Percentiles rank a stretch among this genome's conserved stretches.
Conservation (phyloP, 2,329 filamentous ascomycete species). For the Fusarium vanettenii region DNA sequence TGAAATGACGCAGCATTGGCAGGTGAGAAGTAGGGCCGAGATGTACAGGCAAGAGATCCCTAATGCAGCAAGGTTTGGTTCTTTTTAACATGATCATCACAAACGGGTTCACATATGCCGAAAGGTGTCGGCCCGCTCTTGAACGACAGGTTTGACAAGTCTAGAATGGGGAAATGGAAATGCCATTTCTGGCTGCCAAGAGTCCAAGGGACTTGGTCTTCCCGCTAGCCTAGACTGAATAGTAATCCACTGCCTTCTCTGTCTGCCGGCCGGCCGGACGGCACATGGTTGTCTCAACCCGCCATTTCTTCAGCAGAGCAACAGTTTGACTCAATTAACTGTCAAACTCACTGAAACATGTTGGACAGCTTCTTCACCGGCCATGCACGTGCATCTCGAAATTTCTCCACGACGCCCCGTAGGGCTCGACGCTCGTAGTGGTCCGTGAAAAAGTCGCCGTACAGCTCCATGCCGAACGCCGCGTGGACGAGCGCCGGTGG, state of each 20-base stretch:
- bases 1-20: slow-evolving; percentile 5
- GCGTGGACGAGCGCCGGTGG: slow-evolving; percentile 54
- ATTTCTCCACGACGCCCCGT: slow-evolving; percentile 56
- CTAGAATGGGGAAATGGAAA: slow-evolving; percentile 5
- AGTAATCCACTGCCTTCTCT: neutral
- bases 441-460: slow-evolving; percentile 56
- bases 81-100: neutral
- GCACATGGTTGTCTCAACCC: neutral
- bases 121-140: slow-evolving; percentile 3
- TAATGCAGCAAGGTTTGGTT: neutral
- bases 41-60: neutral
- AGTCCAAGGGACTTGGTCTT: neutral
- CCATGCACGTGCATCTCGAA: slow-evolving; percentile 56
- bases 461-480: slow-evolving; percentile 54
- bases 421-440: slow-evolving; percentile 51
- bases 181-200: slow-evolving; percentile 1
- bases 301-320: neutral
- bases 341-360: slow-evolving; percentile 46
- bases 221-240: slow-evolving; percentile 2
- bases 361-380: slow-evolving; percentile 51
- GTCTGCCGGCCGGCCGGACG: neutral
- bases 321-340: neutral
- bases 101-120: neutral
- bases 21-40: neutral
- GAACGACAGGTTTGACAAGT: neutral